These are phyloP conservation scores for Trypanosomatidae sp. DNA, from an alignment of 208 protist species.

Conservation along the genomic window DNA sequence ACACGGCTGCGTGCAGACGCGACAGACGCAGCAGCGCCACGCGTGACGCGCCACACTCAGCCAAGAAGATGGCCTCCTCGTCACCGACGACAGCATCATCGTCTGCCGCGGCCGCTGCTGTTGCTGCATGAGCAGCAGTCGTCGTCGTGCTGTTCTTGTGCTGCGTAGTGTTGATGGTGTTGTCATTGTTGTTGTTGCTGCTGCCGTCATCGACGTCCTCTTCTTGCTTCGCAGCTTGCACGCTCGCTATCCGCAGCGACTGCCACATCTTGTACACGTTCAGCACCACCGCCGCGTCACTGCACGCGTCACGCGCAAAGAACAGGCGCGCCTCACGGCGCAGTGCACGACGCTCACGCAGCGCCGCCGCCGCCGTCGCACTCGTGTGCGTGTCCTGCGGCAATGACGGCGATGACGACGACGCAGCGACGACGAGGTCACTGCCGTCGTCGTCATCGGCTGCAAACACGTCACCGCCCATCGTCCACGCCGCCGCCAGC, in stretches of 20 bases:
- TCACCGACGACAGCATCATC: conserved; percentile 6
- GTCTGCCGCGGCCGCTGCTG: conserved; percentile 4
- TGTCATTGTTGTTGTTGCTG: too few relatives aligned
- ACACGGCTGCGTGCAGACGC: conserved; percentile 12
- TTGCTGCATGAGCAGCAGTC: too few relatives aligned
- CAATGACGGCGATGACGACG: too few relatives aligned
- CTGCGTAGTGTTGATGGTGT: too few relatives aligned
- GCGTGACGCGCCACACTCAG: conserved; percentile 29
- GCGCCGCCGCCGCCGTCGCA: conserved; percentile 6
- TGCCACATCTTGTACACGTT: conserved; percentile 79
- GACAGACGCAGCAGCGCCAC: conserved; percentile 18
- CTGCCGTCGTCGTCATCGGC: background rate
- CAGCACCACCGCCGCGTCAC: conserved; percentile 48
- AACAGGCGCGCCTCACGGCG: conserved; percentile 50
- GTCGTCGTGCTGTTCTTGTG: too few relatives aligned
- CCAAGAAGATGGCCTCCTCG: conserved; percentile 26
- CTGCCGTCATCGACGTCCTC: too few relatives aligned
- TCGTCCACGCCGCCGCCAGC: conserved; percentile 49
- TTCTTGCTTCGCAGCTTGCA: too few relatives aligned
- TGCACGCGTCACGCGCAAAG: conserved; percentile 52
- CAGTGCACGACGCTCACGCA: conserved; percentile 18
- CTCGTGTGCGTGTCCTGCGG: too few relatives aligned
- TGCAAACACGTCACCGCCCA: conserved; percentile 38
- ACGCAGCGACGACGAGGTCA: background rate
- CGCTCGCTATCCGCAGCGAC: too few relatives aligned